Percentiles rank a stretch among this genome's conserved stretches.
These are phyloP conservation scores for Pseudogymnoascus sp. DNA, from an alignment of 2,329 filamentous ascomycete species.

Conservation along the genomic window DNA sequence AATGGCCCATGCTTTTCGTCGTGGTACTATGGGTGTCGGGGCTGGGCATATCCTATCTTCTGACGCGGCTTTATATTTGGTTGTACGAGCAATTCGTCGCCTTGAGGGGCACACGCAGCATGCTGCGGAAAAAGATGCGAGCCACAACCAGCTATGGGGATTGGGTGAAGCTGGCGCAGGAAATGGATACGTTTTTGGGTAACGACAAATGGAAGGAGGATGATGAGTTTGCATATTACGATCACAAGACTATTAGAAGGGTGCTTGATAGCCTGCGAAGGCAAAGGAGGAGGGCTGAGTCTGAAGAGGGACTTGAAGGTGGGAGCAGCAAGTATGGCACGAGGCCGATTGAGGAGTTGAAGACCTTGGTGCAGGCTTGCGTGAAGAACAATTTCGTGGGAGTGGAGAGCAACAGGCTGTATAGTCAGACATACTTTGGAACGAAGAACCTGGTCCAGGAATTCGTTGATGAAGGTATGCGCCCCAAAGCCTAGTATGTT, in stretches of 20 bases:
- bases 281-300: conserved; percentile 43
- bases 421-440: conserved; percentile 94
- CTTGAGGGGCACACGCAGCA: conserved; percentile 74
- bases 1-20: conserved; percentile 80
- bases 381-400: conserved; percentile 98
- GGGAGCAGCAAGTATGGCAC: conserved; percentile 31
- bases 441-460: conserved; percentile 92
- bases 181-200: conserved; percentile 71
- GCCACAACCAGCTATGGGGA: conserved; percentile 66
- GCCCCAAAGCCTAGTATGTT: conserved; percentile 16
- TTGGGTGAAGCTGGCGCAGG: conserved; percentile 72
- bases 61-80: conserved; percentile 82
- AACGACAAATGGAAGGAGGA: conserved; percentile 73
- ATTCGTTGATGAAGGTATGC: conserved; percentile 72
- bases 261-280: conserved; percentile 68
- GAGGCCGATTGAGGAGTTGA: conserved; percentile 64
- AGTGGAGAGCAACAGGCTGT: conserved; percentile 86
- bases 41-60: conserved; percentile 64
- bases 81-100: conserved; percentile 85
- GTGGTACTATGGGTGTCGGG: conserved; percentile 74
- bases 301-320: conserved; percentile 40
- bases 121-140: conserved; percentile 61
- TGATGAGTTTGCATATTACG: conserved; percentile 77
- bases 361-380: conserved; percentile 72
- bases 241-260: conserved; percentile 70